Conservation (phyloP, 2,329 filamentous ascomycete genomes). For the Rhexocercosporidium sp. region DNA sequence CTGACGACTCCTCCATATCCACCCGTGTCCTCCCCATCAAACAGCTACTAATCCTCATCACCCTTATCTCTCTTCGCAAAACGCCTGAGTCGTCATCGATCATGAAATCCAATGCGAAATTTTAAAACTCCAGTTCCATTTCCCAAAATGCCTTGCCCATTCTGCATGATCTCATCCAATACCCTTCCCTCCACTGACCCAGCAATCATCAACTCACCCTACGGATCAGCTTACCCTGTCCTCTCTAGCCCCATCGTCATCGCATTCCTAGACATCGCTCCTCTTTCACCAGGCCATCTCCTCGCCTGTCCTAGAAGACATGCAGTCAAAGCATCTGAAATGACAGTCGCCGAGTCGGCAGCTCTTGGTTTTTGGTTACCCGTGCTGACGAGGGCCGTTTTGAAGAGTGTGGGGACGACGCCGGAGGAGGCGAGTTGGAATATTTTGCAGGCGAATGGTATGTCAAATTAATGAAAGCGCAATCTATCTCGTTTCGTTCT, state of each 20-base stretch:
- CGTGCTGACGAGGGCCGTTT: conserved; percentile 70
- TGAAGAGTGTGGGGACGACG: conserved; percentile 65
- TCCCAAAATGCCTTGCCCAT: conserved; percentile 53
- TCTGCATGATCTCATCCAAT: conserved; percentile 59
- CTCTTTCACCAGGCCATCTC: conserved; percentile 79
- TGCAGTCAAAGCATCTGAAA: conserved; percentile 74
- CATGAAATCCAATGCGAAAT: neutral
- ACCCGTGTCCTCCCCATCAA: no score
- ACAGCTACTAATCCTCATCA: no score
- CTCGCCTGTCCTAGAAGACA: conserved; percentile 79
- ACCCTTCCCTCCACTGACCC: conserved; percentile 52
- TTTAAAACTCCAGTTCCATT: neutral
- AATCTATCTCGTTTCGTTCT: no score
- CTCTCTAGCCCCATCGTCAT: conserved; percentile 77
- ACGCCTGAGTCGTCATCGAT: neutral
- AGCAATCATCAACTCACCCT: conserved; percentile 42
- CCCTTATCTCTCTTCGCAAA: neutral
- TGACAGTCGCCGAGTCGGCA: conserved; percentile 63
- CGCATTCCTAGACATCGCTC: conserved; percentile 90
- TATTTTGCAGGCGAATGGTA: conserved; percentile 88
- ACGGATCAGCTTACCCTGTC: conserved; percentile 63
- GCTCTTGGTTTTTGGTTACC: conserved; percentile 72
- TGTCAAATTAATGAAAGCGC: conserved; percentile 12
- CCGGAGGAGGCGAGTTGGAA: conserved; percentile 65
- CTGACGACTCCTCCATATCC: no score